Percentiles rank a stretch among this genome's conserved stretches.
These are phyloP conservation scores for Medicago ruthenica DNA, from an alignment of 306 rosid genomes.

Conservation along the genomic window DNA sequence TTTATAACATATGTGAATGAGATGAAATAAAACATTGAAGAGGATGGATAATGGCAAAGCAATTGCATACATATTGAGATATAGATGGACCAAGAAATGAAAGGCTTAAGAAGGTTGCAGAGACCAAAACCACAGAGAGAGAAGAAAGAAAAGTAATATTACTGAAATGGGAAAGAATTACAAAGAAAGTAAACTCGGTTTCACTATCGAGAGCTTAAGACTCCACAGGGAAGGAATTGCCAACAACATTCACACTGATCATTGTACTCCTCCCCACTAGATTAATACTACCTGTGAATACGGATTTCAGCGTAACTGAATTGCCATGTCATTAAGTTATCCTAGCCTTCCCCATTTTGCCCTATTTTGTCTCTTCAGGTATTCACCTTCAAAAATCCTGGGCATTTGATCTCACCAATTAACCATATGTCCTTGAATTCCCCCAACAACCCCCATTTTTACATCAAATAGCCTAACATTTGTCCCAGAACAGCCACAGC, in stretches of 20 bases:
- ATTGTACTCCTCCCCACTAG: not conserved
- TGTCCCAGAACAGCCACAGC: not conserved
- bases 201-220: not conserved
- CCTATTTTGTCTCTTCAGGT: not conserved
- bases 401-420: not conserved
- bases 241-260: not conserved
- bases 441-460: not conserved
- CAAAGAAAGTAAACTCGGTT: not conserved
- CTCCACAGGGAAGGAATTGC: too few species aligned
- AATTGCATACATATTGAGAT: not conserved
- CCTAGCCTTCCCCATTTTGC: not conserved
- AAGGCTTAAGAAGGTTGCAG: too few species aligned
- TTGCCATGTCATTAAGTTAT: too few species aligned
- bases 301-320: not conserved
- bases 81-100: not conserved
- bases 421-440: slow-evolving; percentile 4
- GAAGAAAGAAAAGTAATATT: not conserved
- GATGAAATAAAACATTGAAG: not conserved
- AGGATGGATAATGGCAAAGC: slow-evolving; percentile 6
- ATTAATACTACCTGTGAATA: not conserved
- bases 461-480: not conserved
- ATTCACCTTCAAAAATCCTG: not conserved
- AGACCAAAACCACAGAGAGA: not conserved
- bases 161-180: not conserved
- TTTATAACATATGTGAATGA: not conserved